These are phyloP conservation scores for Coprinopsis strossmayeri DNA, from an alignment of 768 basidiomycete species.

Conservation along the genomic window DNA sequence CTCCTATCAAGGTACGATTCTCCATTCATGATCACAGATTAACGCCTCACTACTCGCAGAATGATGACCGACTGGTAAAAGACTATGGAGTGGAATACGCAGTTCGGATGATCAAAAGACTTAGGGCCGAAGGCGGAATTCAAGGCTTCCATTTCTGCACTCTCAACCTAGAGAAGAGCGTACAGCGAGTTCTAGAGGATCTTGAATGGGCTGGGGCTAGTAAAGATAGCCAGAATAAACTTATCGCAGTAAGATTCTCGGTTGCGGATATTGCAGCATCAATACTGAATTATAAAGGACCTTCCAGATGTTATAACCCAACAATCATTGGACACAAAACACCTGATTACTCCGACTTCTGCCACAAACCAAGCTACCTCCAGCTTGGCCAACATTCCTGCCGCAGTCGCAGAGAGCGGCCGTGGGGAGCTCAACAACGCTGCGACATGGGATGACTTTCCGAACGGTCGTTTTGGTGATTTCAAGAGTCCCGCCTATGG, in stretches of 20 bases:
- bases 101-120: conserved; percentile 64
- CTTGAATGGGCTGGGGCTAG: conserved; percentile 62
- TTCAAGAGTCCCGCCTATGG: conserved; percentile 97
- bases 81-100: conserved; percentile 89
- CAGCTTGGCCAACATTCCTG: conserved; percentile 43
- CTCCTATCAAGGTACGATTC: conserved; percentile 63
- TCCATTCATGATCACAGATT: too few relatives aligned
- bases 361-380: conserved; percentile 60
- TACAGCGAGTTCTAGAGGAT: conserved; percentile 74
- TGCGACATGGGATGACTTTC: conserved; percentile 90
- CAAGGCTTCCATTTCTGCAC: conserved; percentile 92
- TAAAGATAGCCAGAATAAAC: conserved; percentile 46
- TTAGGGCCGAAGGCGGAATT: conserved; percentile 50
- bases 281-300: conserved; percentile 27
- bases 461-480: conserved; percentile 97
- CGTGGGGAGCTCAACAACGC: conserved; percentile 73
- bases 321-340: conserved; percentile 21
- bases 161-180: conserved; percentile 94
- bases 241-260: conserved; percentile 48
- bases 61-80: conserved; percentile 91
- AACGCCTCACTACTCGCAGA: conserved; percentile 48
- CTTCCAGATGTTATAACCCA: conserved; percentile 25
- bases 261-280: conserved; percentile 1
- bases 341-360: conserved; percentile 56
- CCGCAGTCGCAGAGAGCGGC: conserved; percentile 50